Evolutionary conservation across 768 basidiomycete genomes (phyloP).

Genomic region (Suillus subluteus): DNA sequence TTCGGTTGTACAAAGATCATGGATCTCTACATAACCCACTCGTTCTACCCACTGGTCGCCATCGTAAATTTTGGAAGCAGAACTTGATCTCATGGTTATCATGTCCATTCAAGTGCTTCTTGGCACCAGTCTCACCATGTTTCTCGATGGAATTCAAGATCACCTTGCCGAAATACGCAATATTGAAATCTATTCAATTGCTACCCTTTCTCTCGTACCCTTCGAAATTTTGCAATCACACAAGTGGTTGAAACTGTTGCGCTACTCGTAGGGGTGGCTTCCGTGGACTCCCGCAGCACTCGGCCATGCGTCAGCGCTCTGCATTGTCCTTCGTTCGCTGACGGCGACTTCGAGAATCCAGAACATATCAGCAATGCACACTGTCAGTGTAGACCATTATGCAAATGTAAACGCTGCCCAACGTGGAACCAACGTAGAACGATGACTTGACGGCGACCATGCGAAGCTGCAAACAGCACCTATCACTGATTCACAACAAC

Average conservation of each 20-base stretch:
- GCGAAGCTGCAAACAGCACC: no score
- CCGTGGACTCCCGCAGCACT: background rate
- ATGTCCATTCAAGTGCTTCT: conserved; percentile 24
- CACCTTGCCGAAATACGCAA: conserved; percentile 17
- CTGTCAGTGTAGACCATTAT: no score
- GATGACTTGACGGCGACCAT: no score
- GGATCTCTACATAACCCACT: conserved; percentile 19
- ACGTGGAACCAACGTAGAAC: no score
- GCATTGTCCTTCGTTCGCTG: background rate
- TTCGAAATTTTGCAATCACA: background rate
- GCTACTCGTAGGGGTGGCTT: background rate
- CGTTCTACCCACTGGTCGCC: conserved; percentile 14
- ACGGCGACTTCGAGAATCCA: no score
- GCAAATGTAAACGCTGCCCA: no score
- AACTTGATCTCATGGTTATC: background rate
- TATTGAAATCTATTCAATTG: conserved; percentile 14
- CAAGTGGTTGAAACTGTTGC: background rate
- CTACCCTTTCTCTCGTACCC: conserved; percentile 14
- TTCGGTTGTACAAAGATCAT: no score
- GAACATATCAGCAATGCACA: no score
- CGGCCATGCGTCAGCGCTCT: background rate
- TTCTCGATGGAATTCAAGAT: conserved; percentile 23
- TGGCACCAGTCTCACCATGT: conserved; percentile 16
- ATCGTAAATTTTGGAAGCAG: conserved; percentile 7
- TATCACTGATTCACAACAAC: background rate